Conservation (phyloP, 352 stramenopile genomes). For the Elongisporangium anandrum region DNA sequence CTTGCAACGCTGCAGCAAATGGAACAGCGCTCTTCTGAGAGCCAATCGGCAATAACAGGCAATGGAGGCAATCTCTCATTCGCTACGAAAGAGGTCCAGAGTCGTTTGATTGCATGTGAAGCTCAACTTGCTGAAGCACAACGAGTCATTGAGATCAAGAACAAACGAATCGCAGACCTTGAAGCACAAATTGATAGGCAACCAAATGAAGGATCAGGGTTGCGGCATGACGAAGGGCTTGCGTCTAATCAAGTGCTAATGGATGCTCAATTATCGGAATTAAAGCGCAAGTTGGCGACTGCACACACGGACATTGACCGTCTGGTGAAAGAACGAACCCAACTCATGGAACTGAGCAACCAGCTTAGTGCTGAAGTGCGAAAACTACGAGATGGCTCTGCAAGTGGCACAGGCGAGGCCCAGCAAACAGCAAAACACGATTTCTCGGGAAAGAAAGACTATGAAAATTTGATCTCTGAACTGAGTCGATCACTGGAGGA, state of each 20-base stretch:
- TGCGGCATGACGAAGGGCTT: conserved; percentile 2
- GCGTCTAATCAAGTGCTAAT: conserved; percentile 17
- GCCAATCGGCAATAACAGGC: neutral
- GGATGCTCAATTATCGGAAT: conserved; percentile 26
- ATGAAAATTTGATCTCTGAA: conserved; percentile 64
- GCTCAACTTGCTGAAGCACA: conserved; percentile 42
- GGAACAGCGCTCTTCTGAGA: neutral
- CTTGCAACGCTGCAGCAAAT: conserved; percentile 11
- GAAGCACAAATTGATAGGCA: conserved; percentile 19
- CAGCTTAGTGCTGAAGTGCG: conserved; percentile 61
- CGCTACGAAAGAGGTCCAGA: conserved; percentile 6
- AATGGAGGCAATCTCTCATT: neutral
- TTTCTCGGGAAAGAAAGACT: conserved; percentile 66
- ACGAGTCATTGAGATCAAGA: conserved; percentile 34
- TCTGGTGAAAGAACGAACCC: conserved; percentile 52
- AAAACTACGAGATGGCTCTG: conserved; percentile 21
- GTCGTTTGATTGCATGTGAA: conserved; percentile 35
- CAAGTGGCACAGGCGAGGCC: neutral
- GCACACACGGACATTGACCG: conserved; percentile 60
- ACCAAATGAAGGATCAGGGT: conserved; percentile 9
- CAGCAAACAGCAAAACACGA: neutral
- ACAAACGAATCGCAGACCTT: conserved; percentile 35
- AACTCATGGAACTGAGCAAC: conserved; percentile 83
- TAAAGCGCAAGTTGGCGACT: conserved; percentile 37
- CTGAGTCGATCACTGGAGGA: conserved; percentile 71